Conservation (phyloP, 768 basidiomycete genomes). For the Trametes villosa region DNA sequence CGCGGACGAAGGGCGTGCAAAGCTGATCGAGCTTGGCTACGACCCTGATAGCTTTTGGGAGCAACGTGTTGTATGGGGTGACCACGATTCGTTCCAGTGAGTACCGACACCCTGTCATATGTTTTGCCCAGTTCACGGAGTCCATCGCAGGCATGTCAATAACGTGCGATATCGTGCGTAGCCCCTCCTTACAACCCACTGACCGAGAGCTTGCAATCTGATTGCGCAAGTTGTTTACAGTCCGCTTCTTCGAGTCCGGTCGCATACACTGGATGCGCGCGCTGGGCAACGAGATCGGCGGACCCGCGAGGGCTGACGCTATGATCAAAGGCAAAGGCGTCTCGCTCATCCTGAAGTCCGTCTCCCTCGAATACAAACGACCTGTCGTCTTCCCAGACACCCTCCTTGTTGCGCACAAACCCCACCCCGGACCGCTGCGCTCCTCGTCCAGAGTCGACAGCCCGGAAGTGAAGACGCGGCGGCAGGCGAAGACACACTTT, state of each 20-base stretch:
- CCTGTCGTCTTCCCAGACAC: slow-evolving; percentile 82
- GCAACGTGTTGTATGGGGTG: slow-evolving; percentile 78
- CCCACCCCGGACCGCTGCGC: slow-evolving; percentile 35
- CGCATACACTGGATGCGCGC: slow-evolving; percentile 70
- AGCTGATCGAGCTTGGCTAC: slow-evolving; percentile 53
- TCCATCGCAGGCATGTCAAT: slow-evolving; percentile 67
- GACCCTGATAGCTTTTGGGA: slow-evolving; percentile 76
- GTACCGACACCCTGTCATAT: slow-evolving; percentile 31
- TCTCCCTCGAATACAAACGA: slow-evolving; percentile 66
- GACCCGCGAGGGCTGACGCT: slow-evolving; percentile 53
- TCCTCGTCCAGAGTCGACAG: slow-evolving; percentile 13
- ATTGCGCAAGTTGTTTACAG: slow-evolving; percentile 40
- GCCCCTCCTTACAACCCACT: not conserved
- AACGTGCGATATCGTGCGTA: slow-evolving; percentile 72
- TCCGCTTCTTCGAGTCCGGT: slow-evolving; percentile 73
- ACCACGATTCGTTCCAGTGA: slow-evolving; percentile 78
- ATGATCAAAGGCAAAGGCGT: slow-evolving; percentile 68
- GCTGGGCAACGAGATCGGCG: slow-evolving; percentile 63
- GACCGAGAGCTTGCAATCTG: not conserved
- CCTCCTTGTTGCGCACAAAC: slow-evolving; percentile 66
- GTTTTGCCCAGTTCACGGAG: not conserved
- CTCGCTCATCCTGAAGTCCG: slow-evolving; percentile 75
- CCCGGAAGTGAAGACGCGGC: not conserved
- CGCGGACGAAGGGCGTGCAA: slow-evolving; percentile 45
- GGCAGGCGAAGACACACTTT: slow-evolving; percentile 46